Evolutionary conservation across 257 asterid genomes (phyloP), one percentile per base, ranked within the genome.

Genomic region (Gardenia jasminoides): DNA sequence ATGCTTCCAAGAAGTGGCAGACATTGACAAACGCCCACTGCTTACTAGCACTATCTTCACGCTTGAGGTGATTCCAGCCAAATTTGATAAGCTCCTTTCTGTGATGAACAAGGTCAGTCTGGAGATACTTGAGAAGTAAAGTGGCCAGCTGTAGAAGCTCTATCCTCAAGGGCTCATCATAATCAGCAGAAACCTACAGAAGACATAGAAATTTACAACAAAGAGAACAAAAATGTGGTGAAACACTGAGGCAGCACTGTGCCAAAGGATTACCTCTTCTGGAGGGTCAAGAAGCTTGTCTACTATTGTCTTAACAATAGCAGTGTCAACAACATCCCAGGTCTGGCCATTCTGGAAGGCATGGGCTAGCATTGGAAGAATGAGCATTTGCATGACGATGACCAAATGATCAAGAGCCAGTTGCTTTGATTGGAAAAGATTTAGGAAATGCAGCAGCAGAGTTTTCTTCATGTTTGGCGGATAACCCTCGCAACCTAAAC

Each of bases 11-110:
- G 82, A 96, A 96, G 91, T 96, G 99, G 86, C 99, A 96, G 64
- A 96, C 99, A 83, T 96, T 96, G 80, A 96, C 99, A 90, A 96
- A 96, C 52, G 99, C 99, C 99, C 99, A 96, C 90, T 96, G 99
- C 87, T 96, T 96, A 84, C 99, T 96, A 72, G 98, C 97, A 90
- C 98, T 93, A 77, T 96, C 99, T 88, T 96, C 99, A 13, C 99
- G 97, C 86, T 96, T 96, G 79, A 96, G 98, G 87, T 96, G 99
- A 85, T 96, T 96, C 99, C 99, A 96, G 77, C 99, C 99, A 87
- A 95, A 95, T 86, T 96, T 93, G 56, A 93, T 93, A 78, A 93
- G 97, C 85, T 96, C 99, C 84, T 96, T 96, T 71, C 99, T 88
- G 76, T 96, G 98, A 81, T 92, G 95, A 86, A 96, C 97, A 68